These are phyloP conservation scores for Solanum chilense DNA, from an alignment of 257 asterid genomes.

Conservation along the genomic window DNA sequence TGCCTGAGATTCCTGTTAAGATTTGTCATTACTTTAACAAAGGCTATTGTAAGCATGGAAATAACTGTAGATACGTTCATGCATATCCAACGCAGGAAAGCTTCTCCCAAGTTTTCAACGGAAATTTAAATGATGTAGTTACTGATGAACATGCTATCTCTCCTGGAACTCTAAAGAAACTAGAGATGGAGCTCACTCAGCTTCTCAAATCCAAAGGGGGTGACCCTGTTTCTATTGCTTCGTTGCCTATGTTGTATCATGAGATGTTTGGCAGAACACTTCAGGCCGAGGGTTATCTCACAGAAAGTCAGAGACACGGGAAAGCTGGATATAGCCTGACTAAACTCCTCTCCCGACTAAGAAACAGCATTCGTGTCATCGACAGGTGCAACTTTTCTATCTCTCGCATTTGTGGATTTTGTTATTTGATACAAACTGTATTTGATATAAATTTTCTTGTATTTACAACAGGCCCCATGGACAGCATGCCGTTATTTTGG, in stretches of 20 bases:
- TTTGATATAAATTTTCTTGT: not conserved
- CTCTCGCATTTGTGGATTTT: not conserved
- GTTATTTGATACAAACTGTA: not conserved
- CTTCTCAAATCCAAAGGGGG: constrained; percentile 64
- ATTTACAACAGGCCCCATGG: constrained; percentile 68
- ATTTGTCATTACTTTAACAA: constrained; percentile 65
- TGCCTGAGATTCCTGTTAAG: constrained; percentile 40
- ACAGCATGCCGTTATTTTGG: constrained; percentile 69
- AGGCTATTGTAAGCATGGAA: constrained; percentile 88
- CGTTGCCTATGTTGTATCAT: constrained; percentile 71
- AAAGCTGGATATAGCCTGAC: constrained; percentile 84
- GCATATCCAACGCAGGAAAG: constrained; percentile 32
- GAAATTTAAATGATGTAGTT: constrained; percentile 22
- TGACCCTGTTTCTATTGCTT: constrained; percentile 68
- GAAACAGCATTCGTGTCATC: constrained; percentile 47
- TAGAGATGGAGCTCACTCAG: constrained; percentile 63
- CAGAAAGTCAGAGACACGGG: constrained; percentile 91
- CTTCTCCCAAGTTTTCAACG: constrained; percentile 22
- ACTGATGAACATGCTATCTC: constrained; percentile 42
- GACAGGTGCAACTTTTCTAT: constrained; percentile 40
- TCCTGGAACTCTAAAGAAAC: constrained; percentile 54
- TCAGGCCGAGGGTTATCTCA: constrained; percentile 79
- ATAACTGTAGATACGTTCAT: constrained; percentile 64
- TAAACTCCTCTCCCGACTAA: constrained; percentile 69
- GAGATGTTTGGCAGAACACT: constrained; percentile 63